Evolutionary conservation across 129 eudicot species (phyloP), one percentile per base, ranked within the genome.

Genomic region (Flaveria bidentis): DNA sequence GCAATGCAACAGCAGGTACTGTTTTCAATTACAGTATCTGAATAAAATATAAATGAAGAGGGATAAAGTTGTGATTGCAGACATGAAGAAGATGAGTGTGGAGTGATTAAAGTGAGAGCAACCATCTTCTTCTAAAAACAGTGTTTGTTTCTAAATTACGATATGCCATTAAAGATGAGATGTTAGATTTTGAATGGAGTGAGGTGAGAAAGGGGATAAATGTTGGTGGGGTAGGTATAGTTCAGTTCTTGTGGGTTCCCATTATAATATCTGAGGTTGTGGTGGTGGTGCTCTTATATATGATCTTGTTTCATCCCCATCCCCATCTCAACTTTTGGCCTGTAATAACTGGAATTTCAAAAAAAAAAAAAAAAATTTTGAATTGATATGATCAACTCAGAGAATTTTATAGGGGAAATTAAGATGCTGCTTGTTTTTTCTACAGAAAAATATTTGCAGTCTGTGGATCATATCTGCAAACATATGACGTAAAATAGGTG

Each of bases 61-160:
- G 77, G 70, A 36, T 85, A 85, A 11, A 83, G 82, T 52, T 80
- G 80, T 20, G 85, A 76, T 50, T 83, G 82, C 67, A 80, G 50
- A 23, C 41, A 65, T 26, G 87, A 80, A 17, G 88, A 78, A 72
- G 89, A 75, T 70, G 86, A 80, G 66, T 85, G 86, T 55, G 93
- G 81, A 33, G 92, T 85, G 71, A 84, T 78, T 41, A 90, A 88
- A 71, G 92, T 84, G 52, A 90, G 84, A 79, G 90, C 81, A 76
- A 86, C 88, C 92, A 90, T 90, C 41, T 36, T 36, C 1, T 36
- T 33, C 6, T 33, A 36, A 36, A 36, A 36, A 36, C 7, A 36
- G 7, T 15, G 4, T 53, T 68, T 46, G 71, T 23, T 71, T n/a
- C 36, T 16, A 46, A n/a, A 25, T 8, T 47, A 17, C 22, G 25